A percentile compares a stretch with the other conserved stretches of the same genome.
phyloP scores from a whole-genome alignment of 169 alveolate genomes.

The Cyclospora cayetanensis region DNA sequence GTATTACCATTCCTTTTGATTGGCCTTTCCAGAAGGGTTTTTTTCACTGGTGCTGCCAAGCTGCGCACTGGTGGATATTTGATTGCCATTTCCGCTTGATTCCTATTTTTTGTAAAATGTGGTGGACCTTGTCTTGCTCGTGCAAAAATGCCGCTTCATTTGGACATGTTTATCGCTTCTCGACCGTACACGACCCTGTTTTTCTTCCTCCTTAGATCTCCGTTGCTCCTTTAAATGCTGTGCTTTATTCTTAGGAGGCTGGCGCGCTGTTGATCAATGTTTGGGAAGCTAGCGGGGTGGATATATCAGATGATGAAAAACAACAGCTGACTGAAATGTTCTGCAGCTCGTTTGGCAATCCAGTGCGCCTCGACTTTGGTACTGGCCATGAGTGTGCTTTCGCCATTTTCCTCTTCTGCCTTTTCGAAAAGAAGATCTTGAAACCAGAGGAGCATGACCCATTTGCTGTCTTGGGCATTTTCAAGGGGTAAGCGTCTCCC shows the following conservation, averaged over 20 bases:
- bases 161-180: not conserved
- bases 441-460: slow-evolving; percentile 64
- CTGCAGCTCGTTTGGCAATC: slow-evolving; percentile 94
- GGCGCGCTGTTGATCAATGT: not conserved
- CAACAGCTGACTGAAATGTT: slow-evolving; percentile 58
- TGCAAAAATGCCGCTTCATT: no score
- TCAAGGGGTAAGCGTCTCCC: slow-evolving; percentile 63
- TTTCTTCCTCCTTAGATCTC: not conserved
- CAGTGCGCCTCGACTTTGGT: slow-evolving; percentile 96
- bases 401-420: slow-evolving; percentile 84
- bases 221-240: not conserved
- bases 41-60: no score
- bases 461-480: slow-evolving; percentile 76
- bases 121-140: no score
- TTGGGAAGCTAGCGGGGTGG: not conserved
- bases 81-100: no score
- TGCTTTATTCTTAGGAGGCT: not conserved
- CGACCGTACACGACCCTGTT: not conserved
- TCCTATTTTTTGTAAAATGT: no score
- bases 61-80: no score
- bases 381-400: slow-evolving; percentile 97
- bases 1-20: no score
- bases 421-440: slow-evolving; percentile 74
- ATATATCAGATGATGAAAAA: not conserved
- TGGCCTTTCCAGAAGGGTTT: no score